Percentiles rank a stretch among this genome's conserved stretches.
phyloP scores from a whole-genome alignment of 2,329 filamentous ascomycete species.

The Aureobasidium vineae region DNA sequence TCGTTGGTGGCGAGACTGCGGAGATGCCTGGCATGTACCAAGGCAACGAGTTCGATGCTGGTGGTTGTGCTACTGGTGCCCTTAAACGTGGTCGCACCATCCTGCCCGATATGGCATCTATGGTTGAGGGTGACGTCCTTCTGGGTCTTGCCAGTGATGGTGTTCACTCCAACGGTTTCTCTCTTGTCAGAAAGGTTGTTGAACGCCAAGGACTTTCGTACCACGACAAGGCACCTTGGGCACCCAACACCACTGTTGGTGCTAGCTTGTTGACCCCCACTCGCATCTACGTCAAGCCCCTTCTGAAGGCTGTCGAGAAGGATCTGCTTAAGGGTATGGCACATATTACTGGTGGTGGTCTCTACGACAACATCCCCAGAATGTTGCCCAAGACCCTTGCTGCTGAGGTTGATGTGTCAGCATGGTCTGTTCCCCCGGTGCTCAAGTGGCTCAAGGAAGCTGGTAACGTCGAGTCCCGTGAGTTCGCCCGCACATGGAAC shows the following conservation, averaged over 20 bases:
- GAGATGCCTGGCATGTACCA: slow-evolving; percentile 98
- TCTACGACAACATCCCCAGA: slow-evolving; percentile 90
- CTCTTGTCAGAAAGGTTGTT: slow-evolving; percentile 88
- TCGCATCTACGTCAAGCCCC: slow-evolving; percentile 79
- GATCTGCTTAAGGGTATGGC: slow-evolving; percentile 83
- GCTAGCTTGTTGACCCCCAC: slow-evolving; percentile 82
- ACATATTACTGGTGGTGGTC: slow-evolving; percentile 93
- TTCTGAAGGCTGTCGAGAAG: slow-evolving; percentile 60
- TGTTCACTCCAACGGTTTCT: slow-evolving; percentile 96
- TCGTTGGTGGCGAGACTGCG: slow-evolving; percentile 96
- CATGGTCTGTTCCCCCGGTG: slow-evolving; percentile 74
- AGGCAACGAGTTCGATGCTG: slow-evolving; percentile 86
- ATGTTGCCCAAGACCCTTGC: slow-evolving; percentile 79
- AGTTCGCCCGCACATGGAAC: slow-evolving; percentile 95
- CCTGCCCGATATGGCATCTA: slow-evolving; percentile 71
- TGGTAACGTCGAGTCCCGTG: slow-evolving; percentile 67
- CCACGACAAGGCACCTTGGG: slow-evolving; percentile 74
- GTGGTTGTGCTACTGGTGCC: slow-evolving; percentile 84
- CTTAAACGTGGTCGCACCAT: slow-evolving; percentile 64
- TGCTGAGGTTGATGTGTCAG: slow-evolving; percentile 73
- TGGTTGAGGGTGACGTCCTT: slow-evolving; percentile 80
- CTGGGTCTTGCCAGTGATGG: slow-evolving; percentile 83
- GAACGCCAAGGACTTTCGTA: slow-evolving; percentile 71
- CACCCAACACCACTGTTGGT: slow-evolving; percentile 62
- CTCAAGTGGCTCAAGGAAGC: slow-evolving; percentile 81